Base-by-base conservation (phyloP, 2,329 filamentous ascomycete genomes). In the Kalaharituber pfeilii region DNA sequence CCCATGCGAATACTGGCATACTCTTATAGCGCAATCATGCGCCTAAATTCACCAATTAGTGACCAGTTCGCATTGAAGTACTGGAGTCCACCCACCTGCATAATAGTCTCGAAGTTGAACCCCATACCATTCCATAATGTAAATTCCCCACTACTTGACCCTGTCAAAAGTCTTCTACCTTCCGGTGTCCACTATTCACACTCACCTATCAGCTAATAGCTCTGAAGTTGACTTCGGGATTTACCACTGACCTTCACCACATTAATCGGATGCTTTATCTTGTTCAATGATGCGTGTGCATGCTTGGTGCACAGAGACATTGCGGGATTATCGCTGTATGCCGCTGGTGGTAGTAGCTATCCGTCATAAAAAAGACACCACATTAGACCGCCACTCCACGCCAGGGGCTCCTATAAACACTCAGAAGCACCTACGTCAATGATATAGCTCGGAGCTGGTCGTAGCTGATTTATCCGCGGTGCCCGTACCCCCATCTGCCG, bases 21-120 rank as follows among this genome's bases (percentile, higher is more conserved):
- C 81, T 62, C 86, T 79, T 60, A 94, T 87, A 33, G 86, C 84
- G 53, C 81, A 80, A 69, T 95, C 89, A 68, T 96, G 89, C 36
- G 89, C 89, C 72, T 75, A 1, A 28, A 49, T 51, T 2, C 5
- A 50, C 29, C 18, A 42, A 7, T 3, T 22, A 26, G 28, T 20
- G 47, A 6, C 25, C 28, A 18, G 18, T 33, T 51, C 33, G 30
- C 28, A 4, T 22, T 51, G 22, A 27, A 49, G 27, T 33, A 39
- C 28, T 28, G 27, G 27, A 24, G 47, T 47, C 8, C 25, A 66
- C 69, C 52, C 61, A 74, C 72, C 68, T 94, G 88, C 84, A 95
- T 95, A 26, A 98, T 95, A 2, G 91, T 96, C 71, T 98, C 91
- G 64, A 98, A 98, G 69, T 98, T 96, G 76, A 98, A 98, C 24